phyloP scores from a whole-genome alignment of 768 basidiomycete species.

The Rhizopogon roseolus region DNA sequence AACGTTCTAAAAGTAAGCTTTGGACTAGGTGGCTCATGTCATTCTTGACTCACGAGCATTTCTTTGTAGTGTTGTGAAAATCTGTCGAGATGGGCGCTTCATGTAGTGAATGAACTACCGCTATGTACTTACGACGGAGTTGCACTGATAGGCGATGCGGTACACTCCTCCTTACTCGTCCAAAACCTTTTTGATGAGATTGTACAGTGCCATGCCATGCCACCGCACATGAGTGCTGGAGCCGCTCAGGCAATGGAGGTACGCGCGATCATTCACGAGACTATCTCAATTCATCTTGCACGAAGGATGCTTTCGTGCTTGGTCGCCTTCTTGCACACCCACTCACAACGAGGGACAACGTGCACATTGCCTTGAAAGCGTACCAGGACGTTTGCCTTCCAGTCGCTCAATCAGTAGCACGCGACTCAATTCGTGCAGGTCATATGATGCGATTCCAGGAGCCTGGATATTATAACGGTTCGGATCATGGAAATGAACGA shows the following conservation, averaged over 20 bases:
- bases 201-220: slow-evolving; percentile 8
- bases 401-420: slow-evolving; percentile 7
- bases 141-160: slow-evolving; percentile 43
- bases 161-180: slow-evolving; percentile 9
- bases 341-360: slow-evolving; percentile 1
- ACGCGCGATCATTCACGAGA: not conserved
- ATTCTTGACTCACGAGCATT: not conserved
- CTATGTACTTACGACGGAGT: slow-evolving; percentile 32
- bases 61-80: slow-evolving; percentile 25
- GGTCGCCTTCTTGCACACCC: slow-evolving; percentile 12
- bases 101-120: slow-evolving; percentile 31
- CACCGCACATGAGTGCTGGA: slow-evolving; percentile 8
- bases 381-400: slow-evolving; percentile 17
- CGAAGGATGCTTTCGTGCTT: slow-evolving; percentile 18
- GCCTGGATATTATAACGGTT: slow-evolving; percentile 7
- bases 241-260: slow-evolving; percentile 11
- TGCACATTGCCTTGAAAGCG: slow-evolving; percentile 7
- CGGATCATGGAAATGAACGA: not conserved
- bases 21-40: not conserved
- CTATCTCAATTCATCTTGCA: not conserved
- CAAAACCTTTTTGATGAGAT: not conserved
- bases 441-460: slow-evolving; percentile 11
- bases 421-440: slow-evolving; percentile 5
- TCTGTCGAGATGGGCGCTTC: slow-evolving; percentile 36
- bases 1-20: slow-evolving; percentile 18